Percentiles rank a stretch among this genome's conserved stretches.
These are phyloP conservation scores for Chaetomium olivaceum DNA, from an alignment of 2,329 filamentous ascomycete genomes.

Conservation along the genomic window DNA sequence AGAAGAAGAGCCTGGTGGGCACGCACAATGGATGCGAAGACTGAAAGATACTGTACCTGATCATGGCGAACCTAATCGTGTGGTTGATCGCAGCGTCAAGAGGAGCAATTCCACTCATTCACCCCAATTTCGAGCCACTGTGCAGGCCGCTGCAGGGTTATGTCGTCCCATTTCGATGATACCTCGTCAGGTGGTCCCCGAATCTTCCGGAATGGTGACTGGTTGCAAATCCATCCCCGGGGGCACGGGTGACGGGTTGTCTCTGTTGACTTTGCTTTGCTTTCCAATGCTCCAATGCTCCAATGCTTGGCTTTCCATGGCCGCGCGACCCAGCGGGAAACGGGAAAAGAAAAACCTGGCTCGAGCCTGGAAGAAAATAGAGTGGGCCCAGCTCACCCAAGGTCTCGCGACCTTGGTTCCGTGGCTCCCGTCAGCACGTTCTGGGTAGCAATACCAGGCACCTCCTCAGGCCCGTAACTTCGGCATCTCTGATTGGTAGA, in stretches of 20 bases:
- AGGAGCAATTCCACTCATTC: not conserved
- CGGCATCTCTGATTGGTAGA: constrained; percentile 26
- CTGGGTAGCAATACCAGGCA: constrained; percentile 21
- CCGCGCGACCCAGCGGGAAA: constrained; percentile 7
- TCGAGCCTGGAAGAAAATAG: not conserved
- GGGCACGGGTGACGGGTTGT: not conserved
- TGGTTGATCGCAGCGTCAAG: not conserved
- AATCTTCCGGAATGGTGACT: constrained; percentile 9
- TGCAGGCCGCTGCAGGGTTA: not conserved
- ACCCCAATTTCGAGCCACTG: not conserved
- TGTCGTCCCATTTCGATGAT: constrained; percentile 1
- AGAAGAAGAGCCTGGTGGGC: not conserved
- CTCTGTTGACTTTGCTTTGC: not conserved
- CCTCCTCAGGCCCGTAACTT: constrained; percentile 15
- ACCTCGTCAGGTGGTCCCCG: constrained; percentile 9
- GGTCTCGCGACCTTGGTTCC: constrained; percentile 21
- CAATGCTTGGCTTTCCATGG: constrained; percentile 2
- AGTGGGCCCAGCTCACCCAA: not conserved
- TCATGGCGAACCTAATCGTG: not conserved
- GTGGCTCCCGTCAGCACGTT: constrained; percentile 22
- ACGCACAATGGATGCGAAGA: not conserved
- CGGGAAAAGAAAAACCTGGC: not conserved
- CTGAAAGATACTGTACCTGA: not conserved
- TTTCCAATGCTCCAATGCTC: not conserved
- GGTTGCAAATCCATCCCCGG: not conserved